phyloP scores from a whole-genome alignment of 2,329 filamentous ascomycete genomes.

The Metarhizium brunneum region DNA sequence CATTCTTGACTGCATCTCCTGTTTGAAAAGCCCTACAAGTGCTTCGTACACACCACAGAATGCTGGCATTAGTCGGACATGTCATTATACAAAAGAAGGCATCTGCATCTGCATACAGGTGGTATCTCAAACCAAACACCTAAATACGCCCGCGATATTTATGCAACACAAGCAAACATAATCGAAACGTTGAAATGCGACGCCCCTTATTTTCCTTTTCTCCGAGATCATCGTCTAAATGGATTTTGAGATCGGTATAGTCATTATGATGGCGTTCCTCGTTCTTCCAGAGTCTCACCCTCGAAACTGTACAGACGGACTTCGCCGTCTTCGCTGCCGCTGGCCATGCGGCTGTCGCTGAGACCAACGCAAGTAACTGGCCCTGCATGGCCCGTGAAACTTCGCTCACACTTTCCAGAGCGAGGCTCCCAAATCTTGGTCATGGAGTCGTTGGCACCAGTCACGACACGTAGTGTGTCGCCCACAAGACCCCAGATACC shows the following conservation, averaged over 20 bases:
- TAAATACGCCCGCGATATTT: not conserved
- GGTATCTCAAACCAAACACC: not conserved
- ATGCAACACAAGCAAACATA: not conserved
- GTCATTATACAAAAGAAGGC: not conserved
- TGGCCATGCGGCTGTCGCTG: constrained; percentile 82
- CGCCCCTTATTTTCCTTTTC: too few species aligned
- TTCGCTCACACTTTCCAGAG: constrained; percentile 84
- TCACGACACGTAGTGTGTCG: constrained; percentile 80
- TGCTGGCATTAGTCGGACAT: not conserved
- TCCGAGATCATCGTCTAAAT: not conserved
- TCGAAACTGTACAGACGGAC: constrained; percentile 77
- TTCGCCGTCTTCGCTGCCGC: constrained; percentile 87
- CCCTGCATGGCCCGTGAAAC: constrained; percentile 81
- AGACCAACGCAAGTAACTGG: constrained; percentile 90
- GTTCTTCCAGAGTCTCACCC: constrained; percentile 37
- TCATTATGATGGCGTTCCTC: constrained; percentile 39
- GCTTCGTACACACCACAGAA: not conserved
- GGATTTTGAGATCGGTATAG: not conserved
- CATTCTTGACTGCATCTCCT: not conserved
- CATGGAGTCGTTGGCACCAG: constrained; percentile 86
- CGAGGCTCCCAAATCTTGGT: constrained; percentile 91
- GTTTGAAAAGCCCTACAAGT: not conserved
- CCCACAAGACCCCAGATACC: constrained; percentile 90
- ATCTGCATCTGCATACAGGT: not conserved
- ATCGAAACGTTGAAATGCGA: not conserved